Evolutionary conservation across 345 rosid species (phyloP), one percentile per base, ranked within the genome.

Genomic region (Rubroshorea leprosula): DNA sequence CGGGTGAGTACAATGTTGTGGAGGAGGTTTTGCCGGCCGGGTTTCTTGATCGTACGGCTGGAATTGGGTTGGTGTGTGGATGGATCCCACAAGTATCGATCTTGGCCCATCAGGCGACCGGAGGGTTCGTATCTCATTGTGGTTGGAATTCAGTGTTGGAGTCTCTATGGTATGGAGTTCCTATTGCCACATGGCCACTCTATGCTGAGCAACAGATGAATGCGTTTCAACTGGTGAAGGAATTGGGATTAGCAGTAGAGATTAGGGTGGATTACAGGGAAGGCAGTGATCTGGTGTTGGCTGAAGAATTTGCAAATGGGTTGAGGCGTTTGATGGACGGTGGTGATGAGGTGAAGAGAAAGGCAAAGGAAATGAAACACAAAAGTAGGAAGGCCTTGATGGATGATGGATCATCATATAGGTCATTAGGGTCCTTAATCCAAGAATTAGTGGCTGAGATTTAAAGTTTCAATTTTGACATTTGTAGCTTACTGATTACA

Each of bases 131-230:
- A 6, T 69, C 65, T 3, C 74, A 69, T 18, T 58, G 68, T 15
- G 73, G 73, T 6, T 69, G 73, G 73, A 69, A 63, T n/a, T 69
- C 73, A 0, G 24, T 62, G 43, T 23, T 69, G 64, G 68, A 69
- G 47, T 57, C 68, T n/a, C 5, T 69, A 27, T 51, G 73, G 73
- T 22, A 25, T 45, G 73, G 68, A 0, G 64, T 69, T 51, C 64
- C 68, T 3, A 47, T 63, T 5, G 55, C 54, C 0, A 53, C 73
- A 0, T 52, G 66, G 55, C 68, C 68, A 0, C 12, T 69, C 0
- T 63, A 63, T 10, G 73, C 73, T 6, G 73, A 69, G 52, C 73
- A 69, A 39, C 73, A 69, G 39, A 53, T 63, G 26, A 69, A 69
- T 47, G 73, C 73, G 12, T 64, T 69, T 31, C 48, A 25, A 49